Conservation (phyloP, 108 stramenopile species). For the Pseudonitzschia multiseries region DNA sequence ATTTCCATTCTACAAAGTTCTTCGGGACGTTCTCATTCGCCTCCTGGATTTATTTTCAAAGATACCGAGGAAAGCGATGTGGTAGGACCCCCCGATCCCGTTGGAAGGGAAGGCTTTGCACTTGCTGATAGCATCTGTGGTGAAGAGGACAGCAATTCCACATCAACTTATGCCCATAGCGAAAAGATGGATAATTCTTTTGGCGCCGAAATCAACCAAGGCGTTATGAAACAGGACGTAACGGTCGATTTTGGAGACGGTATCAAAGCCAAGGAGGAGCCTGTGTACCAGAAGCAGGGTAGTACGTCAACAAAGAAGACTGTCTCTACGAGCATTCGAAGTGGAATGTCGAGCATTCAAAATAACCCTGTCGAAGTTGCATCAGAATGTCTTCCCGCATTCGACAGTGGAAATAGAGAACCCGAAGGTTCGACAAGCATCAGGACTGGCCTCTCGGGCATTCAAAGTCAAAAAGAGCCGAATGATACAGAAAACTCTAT, state of each 20-base stretch:
- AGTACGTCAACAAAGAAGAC: slow-evolving; percentile 26
- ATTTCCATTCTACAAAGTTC: slow-evolving; percentile 9
- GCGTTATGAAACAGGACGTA: slow-evolving; percentile 8
- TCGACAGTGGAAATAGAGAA: slow-evolving; percentile 10
- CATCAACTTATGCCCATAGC: neutral
- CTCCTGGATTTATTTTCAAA: slow-evolving; percentile 34
- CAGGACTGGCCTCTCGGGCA: slow-evolving; percentile 30
- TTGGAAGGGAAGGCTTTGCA: slow-evolving; percentile 11
- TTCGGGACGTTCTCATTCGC: slow-evolving; percentile 22
- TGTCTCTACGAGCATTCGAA: slow-evolving; percentile 24
- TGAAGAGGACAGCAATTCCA: slow-evolving; percentile 5
- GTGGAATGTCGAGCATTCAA: slow-evolving; percentile 25
- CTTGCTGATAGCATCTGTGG: neutral
- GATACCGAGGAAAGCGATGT: slow-evolving; percentile 23
- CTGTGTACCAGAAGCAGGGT: neutral
- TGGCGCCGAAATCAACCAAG: neutral
- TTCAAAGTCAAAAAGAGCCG: slow-evolving; percentile 11
- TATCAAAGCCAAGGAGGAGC: neutral
- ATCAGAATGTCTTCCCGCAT: neutral
- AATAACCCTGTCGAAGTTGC: neutral
- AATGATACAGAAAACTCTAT: slow-evolving; percentile 9
- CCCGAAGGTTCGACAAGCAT: slow-evolving; percentile 30
- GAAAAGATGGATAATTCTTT: slow-evolving; percentile 12
- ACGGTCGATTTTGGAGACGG: neutral
- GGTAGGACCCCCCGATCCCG: slow-evolving; percentile 11